Percentiles rank a stretch among this genome's conserved stretches.
Evolutionary conservation across 2,329 filamentous ascomycete genomes (phyloP).

Genomic region (Talaromyces funiculosus): DNA sequence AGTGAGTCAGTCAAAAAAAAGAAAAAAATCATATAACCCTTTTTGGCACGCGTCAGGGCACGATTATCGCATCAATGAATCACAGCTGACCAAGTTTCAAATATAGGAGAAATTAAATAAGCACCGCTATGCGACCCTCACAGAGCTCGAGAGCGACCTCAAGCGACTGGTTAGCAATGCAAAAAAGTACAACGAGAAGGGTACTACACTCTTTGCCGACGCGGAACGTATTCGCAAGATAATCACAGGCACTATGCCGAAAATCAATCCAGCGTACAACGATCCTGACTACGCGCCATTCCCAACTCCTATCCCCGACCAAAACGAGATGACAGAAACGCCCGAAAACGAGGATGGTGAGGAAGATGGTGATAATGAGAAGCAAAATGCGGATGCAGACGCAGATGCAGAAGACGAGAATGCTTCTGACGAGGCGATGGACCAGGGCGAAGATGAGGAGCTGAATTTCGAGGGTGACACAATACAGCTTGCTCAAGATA

Average conservation of each 20-base stretch:
- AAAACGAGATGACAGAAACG: slow-evolving; percentile 28
- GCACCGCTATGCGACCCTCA: slow-evolving; percentile 63
- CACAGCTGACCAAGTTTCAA: background rate
- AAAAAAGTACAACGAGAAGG: slow-evolving; percentile 74
- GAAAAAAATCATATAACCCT: background rate
- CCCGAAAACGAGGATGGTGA: slow-evolving; percentile 19
- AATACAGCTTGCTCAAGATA: slow-evolving; percentile 82
- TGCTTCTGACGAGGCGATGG: slow-evolving; percentile 24
- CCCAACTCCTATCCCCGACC: slow-evolving; percentile 65
- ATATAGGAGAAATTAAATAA: slow-evolving; percentile 58
- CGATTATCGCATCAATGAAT: background rate
- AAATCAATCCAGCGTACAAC: slow-evolving; percentile 77
- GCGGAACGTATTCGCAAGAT: slow-evolving; percentile 82
- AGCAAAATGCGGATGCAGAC: slow-evolving; percentile 19
- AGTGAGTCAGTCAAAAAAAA: slow-evolving; percentile 30
- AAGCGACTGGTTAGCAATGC: slow-evolving; percentile 85
- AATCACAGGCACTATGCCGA: slow-evolving; percentile 80
- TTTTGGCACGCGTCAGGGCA: background rate
- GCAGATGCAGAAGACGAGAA: slow-evolving; percentile 23
- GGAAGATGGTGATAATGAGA: slow-evolving; percentile 17
- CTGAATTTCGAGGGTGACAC: slow-evolving; percentile 63
- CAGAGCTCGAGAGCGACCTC: slow-evolving; percentile 74
- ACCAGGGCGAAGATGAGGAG: slow-evolving; percentile 51
- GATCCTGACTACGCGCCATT: slow-evolving; percentile 62
- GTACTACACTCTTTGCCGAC: slow-evolving; percentile 69